Conservation (phyloP, 2,329 filamentous ascomycete species). For the Neofusicoccum parvum region DNA sequence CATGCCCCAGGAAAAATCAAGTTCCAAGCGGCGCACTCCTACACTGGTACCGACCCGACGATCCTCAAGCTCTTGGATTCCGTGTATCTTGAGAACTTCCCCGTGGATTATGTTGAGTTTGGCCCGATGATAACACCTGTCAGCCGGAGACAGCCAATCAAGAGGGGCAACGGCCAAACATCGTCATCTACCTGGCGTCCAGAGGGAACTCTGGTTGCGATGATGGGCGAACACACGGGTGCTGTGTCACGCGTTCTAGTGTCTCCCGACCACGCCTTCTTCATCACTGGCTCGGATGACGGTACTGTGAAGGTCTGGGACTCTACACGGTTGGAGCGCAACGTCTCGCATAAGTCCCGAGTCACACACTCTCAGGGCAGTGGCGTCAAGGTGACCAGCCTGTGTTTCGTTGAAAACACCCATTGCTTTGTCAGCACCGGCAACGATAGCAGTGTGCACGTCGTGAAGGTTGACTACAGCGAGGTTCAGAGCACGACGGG, state of each 20-base stretch:
- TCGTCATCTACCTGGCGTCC: constrained; percentile 75
- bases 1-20: constrained; percentile 43
- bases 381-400: constrained; percentile 72
- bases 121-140: constrained; percentile 78
- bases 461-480: constrained; percentile 77
- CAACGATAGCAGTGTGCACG: constrained; percentile 85
- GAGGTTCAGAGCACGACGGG: constrained; percentile 58
- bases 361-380: constrained; percentile 76
- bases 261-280: constrained; percentile 90
- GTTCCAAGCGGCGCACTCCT: constrained; percentile 73
- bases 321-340: constrained; percentile 83
- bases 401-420: constrained; percentile 92
- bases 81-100: constrained; percentile 73
- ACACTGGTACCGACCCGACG: constrained; percentile 73
- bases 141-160: constrained; percentile 56
- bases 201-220: constrained; percentile 79
- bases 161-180: constrained; percentile 54
- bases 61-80: constrained; percentile 72
- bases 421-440: constrained; percentile 92
- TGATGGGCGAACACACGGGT: constrained; percentile 83
- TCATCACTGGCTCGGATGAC: constrained; percentile 90
- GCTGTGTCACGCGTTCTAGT: constrained; percentile 80
- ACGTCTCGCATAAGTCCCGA: constrained; percentile 82
- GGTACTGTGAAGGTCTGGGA: constrained; percentile 94
- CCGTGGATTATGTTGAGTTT: constrained; percentile 64